Evolutionary conservation across 129 eudicot genomes (phyloP), one percentile per base, ranked within the genome.

Genomic region (Heracleum sosnowskyi): DNA sequence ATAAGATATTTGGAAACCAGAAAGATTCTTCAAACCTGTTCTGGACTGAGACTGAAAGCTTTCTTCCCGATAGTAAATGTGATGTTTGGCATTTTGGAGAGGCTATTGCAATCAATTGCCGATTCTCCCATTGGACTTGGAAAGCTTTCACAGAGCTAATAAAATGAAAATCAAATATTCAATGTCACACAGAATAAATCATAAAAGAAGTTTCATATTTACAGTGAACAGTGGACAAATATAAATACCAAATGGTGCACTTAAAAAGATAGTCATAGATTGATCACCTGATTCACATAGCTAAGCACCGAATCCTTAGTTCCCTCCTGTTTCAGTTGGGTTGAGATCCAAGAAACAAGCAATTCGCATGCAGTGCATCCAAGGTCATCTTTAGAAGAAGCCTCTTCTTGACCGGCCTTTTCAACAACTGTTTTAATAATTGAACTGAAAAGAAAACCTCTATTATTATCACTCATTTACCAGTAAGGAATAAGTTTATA

Each of bases 91-190:
- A 96, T 76, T 80, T 46, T 36, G 10, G 86, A 76, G 69, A 96
- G 49, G 74, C 83, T 55, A 24, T 83, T 78, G 88, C 99, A 96
- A 78, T 90, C 95, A 2, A 96, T 82, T n/a, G 79, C 83, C 17
- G 96, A 90, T 85, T 96, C 93, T 82, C 91, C 97, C 78, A 85
- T 85, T 39, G 99, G 99, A 81, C 95, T 90, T 33, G 99, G 99
- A 71, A 96, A 76, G 76, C 83, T 85, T 79, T 90, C 90, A 82
- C 99, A 96, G 13, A 96, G 97, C 99, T 95, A 85, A 82, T 40
- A 26, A 74, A 76, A 57, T 7, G 26, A 18, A 26, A 16, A 77
- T 44, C 4, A 78, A 11, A 22, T 72, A 72, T 31, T 40, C 41
- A 40, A 20, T 69, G 36, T 66, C 42, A 36, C 55, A 62, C 39